Evolutionary conservation across 2,329 filamentous ascomycete species (phyloP), one percentile per base, ranked within the genome.

Genomic region (Exophiala alcalophila): DNA sequence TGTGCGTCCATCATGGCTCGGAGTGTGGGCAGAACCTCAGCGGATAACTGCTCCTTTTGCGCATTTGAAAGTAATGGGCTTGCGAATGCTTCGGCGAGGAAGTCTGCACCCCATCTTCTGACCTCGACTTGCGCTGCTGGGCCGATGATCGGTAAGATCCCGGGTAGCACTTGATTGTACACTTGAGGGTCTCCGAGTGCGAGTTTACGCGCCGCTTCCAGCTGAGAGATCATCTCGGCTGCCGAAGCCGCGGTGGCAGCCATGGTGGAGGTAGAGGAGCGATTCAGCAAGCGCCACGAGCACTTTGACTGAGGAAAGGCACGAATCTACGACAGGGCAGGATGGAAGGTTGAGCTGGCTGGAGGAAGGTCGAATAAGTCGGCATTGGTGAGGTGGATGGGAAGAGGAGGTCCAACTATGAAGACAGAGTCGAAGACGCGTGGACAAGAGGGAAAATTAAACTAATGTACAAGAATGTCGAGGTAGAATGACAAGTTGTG

Each of bases 31-130:
- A 98, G 69, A 46, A 94, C 86, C 47, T 80, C 77, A 47, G 87
- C 72, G 54, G 83, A 81, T 68, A 92, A 73, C 49, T 81, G 81
- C 72, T 80, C 87, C 73, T 97, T 98, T 64, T 86, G 81, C 38
- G 83, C 75, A 46, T 79, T 73, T 14, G 83, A 72, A 57, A 97
- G 74, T 15, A 84, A 80, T n/a, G 94, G 92, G 47, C 87, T 94
- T 44, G 92, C 84, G 68, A 98, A 97, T 2, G 90, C 89, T 71
- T 98, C 92, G 43, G 91, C 89, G 29, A 98, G 74, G 61, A 98
- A 98, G 49, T 96, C 90, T 51, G 90, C 84, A 18, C 91, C 92
- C 92, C 92, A 98, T 83, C 90, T 76, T 66, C 89, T 84, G 59
- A 97, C 72, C 66, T 94, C 87, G 43, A 95, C 68, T 49, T 80